Evolutionary conservation across 208 protist species (phyloP), one percentile per base, ranked within the genome.

Genomic region (Acanthamoeba polyphaga): DNA sequence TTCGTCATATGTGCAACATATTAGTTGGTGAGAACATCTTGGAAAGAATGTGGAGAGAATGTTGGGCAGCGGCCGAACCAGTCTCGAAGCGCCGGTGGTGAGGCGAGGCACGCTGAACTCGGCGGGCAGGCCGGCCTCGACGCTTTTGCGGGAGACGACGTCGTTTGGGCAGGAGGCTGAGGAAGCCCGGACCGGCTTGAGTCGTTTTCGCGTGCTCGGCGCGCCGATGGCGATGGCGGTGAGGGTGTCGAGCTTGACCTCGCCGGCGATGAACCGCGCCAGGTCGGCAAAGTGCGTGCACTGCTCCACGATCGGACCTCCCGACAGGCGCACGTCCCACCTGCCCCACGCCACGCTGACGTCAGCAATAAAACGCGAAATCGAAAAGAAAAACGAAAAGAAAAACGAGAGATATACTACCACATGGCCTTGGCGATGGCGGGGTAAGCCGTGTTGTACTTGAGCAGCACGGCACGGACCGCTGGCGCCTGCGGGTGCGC

Each of bases 271-370:
- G 82, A 66, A 89, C 53, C 82, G 43, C 12, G 82, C 82, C 49
- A 89, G 82, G 27, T 89, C 82, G 32, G 55, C 82, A n/a, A 89
- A 89, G 55, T 89, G 82, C 17, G 82, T 89, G 55, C 82, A 89
- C 53, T 89, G 82, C 82, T 89, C 82, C 15, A 89, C 27, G 32
- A 89, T 89, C 49, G 82, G 82, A 27, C 82, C 82, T 0, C 82
- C 82, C 1, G 53, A 68, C 8, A 68, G 49, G 2, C 82, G 43
- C 51, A n/a, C 22, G 55, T 89, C 82, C 72, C 72, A 82, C 68
- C 68, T 76, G 1, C 24, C 9, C 68, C 27, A 38, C 19, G 1
- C 38, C 8, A 22, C 34, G 64, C 3, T 22, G n/a, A 70, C 22
- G 64, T 43, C 38, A 70, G 19, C 19, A 24, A 32, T 4, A 3